These are phyloP conservation scores for Gracilaria vermiculophylla DNA, from an alignment of 23 red algal species.

Conservation along the genomic window DNA sequence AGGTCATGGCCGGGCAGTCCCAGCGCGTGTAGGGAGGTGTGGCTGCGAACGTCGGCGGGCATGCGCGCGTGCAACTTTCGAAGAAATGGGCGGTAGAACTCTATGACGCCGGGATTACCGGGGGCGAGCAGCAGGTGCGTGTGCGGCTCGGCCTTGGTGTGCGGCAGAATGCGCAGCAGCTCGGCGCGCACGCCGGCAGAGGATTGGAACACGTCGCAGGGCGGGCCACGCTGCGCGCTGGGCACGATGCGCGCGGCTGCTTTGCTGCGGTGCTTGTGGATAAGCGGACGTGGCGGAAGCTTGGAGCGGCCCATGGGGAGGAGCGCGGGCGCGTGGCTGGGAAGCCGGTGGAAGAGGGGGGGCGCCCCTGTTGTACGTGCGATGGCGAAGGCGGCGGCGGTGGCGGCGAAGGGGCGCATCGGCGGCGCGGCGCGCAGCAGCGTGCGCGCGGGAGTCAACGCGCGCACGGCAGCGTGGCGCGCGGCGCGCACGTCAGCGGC, in stretches of 20 bases:
- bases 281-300: conserved; percentile 24
- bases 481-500: background rate
- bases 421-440: too few relatives aligned
- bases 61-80: conserved; percentile 26
- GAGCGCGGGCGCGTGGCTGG: background rate
- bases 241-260: background rate
- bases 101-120: conserved; percentile 83
- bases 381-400: background rate
- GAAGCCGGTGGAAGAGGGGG: background rate
- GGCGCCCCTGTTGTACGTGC: background rate
- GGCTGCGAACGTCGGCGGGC: background rate
- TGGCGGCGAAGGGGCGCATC: too few relatives aligned
- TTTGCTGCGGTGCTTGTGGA: background rate
- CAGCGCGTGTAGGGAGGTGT: conserved; percentile 39
- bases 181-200: conserved; percentile 20
- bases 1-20: conserved; percentile 80
- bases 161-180: conserved; percentile 16
- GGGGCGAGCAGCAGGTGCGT: conserved; percentile 70
- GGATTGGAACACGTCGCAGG: conserved; percentile 33
- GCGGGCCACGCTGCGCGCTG: background rate
- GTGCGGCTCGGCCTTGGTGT: background rate
- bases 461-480: background rate
- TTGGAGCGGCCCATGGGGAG: conserved; percentile 24
- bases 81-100: conserved; percentile 72
- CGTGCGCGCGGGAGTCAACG: background rate